Percentiles rank a stretch among this genome's conserved stretches.
phyloP scores from a whole-genome alignment of 2,329 filamentous ascomycete species.

The Claviceps sp. region DNA sequence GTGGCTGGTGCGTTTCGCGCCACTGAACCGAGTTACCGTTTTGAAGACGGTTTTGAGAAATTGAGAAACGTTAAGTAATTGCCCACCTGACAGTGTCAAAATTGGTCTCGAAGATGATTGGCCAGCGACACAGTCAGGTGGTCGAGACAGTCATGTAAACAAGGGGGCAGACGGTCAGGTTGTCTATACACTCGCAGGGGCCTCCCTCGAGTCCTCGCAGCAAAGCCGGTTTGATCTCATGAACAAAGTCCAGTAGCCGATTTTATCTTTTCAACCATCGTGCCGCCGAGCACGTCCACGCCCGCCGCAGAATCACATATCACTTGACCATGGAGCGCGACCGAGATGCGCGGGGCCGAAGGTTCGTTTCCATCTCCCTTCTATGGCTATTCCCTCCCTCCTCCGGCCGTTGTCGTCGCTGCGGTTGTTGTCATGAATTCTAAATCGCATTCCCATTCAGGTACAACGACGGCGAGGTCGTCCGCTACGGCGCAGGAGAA shows the following conservation, averaged over 20 bases:
- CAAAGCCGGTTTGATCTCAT: not conserved
- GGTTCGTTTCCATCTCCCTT: constrained; percentile 12
- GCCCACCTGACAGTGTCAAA: too few species aligned
- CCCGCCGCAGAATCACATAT: not conserved
- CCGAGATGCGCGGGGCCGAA: constrained; percentile 20
- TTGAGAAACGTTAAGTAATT: too few species aligned
- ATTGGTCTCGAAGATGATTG: too few species aligned
- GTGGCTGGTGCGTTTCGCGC: too few species aligned
- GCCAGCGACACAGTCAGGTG: too few species aligned
- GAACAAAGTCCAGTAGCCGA: not conserved
- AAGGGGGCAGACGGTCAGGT: too few species aligned
- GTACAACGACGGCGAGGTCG: constrained; percentile 49
- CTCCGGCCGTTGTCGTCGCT: not conserved
- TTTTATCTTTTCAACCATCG: not conserved
- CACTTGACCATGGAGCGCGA: constrained; percentile 21
- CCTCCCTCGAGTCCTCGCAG: not conserved
- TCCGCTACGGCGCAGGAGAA: constrained; percentile 47
- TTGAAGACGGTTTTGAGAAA: too few species aligned
- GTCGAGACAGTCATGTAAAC: too few species aligned
- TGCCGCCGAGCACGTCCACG: not conserved
- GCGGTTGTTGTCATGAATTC: not conserved
- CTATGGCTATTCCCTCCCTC: not conserved
- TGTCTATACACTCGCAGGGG: too few species aligned
- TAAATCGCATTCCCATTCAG: constrained; percentile 18
- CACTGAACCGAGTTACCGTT: too few species aligned